Conservation (phyloP, 805 yeast genomes). For the Spathaspora hagerdaliae region DNA sequence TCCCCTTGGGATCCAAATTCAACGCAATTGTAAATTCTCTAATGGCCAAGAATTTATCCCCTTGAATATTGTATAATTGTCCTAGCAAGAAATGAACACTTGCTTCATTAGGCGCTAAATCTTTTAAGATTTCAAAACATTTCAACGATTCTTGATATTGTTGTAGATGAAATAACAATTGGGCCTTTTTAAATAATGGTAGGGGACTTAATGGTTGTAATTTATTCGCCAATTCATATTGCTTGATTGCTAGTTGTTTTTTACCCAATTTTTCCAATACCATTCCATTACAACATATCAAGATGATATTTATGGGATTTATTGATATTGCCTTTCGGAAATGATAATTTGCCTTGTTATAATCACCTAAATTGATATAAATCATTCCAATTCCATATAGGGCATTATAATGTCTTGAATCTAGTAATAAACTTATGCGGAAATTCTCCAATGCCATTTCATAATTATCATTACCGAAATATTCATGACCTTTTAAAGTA, state of each 20-base stretch:
- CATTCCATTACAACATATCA: constrained; percentile 92
- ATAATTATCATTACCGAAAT: constrained; percentile 80
- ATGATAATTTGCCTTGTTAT: constrained; percentile 77
- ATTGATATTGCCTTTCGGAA: constrained; percentile 83
- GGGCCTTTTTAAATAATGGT: constrained; percentile 86
- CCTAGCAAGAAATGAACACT: constrained; percentile 89
- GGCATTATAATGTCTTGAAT: constrained; percentile 86
- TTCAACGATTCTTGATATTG: constrained; percentile 67
- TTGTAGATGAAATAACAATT: constrained; percentile 67
- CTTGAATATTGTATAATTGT: constrained; percentile 73
- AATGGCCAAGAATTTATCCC: constrained; percentile 73
- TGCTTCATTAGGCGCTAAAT: constrained; percentile 90
- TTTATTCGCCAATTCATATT: constrained; percentile 78
- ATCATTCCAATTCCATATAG: constrained; percentile 96
- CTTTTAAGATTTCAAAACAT: constrained; percentile 68
- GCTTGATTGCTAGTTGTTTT: constrained; percentile 67
- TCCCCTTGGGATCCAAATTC: constrained; percentile 89
- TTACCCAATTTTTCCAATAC: constrained; percentile 75
- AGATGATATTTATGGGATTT: constrained; percentile 84
- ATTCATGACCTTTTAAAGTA: constrained; percentile 92
- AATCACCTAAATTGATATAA: constrained; percentile 79
- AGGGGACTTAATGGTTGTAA: constrained; percentile 83
- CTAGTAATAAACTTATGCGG: constrained; percentile 70
- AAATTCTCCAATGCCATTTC: constrained; percentile 85
- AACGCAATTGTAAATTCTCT: constrained; percentile 84